Base-by-base conservation (phyloP, 148 eudicot species). In the Rhododendron ovatum region DNA sequence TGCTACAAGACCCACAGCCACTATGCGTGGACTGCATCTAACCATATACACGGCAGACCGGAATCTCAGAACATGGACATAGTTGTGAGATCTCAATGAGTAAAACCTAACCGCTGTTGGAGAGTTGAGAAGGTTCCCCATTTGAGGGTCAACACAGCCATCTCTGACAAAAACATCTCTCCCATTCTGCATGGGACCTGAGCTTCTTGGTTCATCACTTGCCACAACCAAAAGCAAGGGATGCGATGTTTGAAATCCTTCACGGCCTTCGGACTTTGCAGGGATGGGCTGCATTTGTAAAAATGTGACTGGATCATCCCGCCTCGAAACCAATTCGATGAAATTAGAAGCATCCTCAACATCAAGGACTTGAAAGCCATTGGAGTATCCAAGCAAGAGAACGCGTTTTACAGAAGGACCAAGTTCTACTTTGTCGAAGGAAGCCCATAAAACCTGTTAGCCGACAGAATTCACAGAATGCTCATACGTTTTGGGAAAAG, bases 341-440 rank as follows among this genome's bases (percentile, higher is more conserved):
- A 97, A 92, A 84, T 88, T 91, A 47, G 98, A 93, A 84, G 98
- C 98, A 91, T 97, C 96, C 74, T 94, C 96, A 17, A 97, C 96
- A 90, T 97, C 99, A 83, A 97, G 90, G 51, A 97, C 95, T 93
- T 97, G 99, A 85, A 95, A 97, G 53, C 99, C 99, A 89, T 94
- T 95, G 78, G 90, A 89, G 84, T 97, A 97, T 50, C 99, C 99
- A 87, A 97, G 96, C 79, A 97, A 86, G 78, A 97, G 95, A 86
- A 97, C 94, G 69, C 83, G 94, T 89, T 92, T 94, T 84, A 88
- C 82, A 55, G 78, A 82, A 30, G 94, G 89, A 89, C 93, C 87
- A 80, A 94, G 93, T 82, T 97, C 98, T 89, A 97, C 87, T 91
- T 86, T 92, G 91, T 97, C 99, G 84, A 97, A 97, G 91, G 98